Evolutionary conservation across 2,329 filamentous ascomycete species (phyloP), one percentile per base, ranked within the genome.

Genomic region (Ceratocystis alfenasii): DNA sequence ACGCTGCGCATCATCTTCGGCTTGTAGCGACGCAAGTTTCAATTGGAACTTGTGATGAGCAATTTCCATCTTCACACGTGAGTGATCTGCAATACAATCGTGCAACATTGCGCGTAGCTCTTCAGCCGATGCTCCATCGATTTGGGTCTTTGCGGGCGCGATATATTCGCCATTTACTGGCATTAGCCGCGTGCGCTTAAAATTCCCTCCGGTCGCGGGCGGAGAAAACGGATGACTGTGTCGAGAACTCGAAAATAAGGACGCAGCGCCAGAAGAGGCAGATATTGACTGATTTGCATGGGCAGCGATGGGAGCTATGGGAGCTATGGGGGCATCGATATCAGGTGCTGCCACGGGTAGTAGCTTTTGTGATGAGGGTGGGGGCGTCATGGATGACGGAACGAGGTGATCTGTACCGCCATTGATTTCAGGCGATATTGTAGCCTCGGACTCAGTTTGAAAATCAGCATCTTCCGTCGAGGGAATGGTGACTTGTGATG

Each of bases 21-120:
- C 91, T 72, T 95, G 90, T 69, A 96, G 86, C 63, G 84, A 86
- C 33, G 95, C 81, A 72, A 96, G 82, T 71, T 87, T 91, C 73
- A 92, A 88, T 74, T 96, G 93, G 65, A 97, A 79, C 76, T 94
- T 95, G 77, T 94, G 88, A 74, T 96, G 92, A 41, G 92, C 89
- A 17, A 88, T 87, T 67, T 92, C 88, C 78, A 91, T 92, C 72
- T 94, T 89, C 62, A 86, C 75, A 70, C 79, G 81, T 59, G 80
- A 78, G 68, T 85, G 81, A 69, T 87, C 81, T 25, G 78, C 78
- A 53, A 86, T 75, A 69, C 78, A 80, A 2, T 75, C 75, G 67
- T 82, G 78, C 62, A 87, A 73, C 80, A 85, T 82, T 65, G 74
- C 74, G 15, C 81, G 79, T 41, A 87, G 78, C 70, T 85, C 80